A percentile compares a stretch with the other conserved stretches of the same genome.
These are phyloP conservation scores for Triticum turgidum DNA, from an alignment of 176 grass and related monocot species.

Conservation along the genomic window DNA sequence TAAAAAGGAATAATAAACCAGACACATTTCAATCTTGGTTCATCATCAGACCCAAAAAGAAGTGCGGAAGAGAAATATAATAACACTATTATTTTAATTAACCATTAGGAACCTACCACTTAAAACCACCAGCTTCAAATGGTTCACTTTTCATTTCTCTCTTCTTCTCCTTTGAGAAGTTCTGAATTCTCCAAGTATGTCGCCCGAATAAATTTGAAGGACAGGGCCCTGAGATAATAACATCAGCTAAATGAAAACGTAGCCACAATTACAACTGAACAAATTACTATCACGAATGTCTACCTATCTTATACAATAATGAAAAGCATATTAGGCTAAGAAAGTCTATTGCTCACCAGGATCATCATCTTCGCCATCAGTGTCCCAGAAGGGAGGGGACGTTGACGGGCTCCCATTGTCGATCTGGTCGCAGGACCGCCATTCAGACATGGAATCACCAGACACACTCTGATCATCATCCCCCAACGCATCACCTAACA, in stretches of 20 bases:
- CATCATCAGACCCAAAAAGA: slow-evolving; percentile 19
- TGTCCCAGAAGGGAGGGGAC: slow-evolving; percentile 73
- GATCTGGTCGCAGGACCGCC: slow-evolving; percentile 57
- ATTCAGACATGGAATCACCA: slow-evolving; percentile 48
- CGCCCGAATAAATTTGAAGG: slow-evolving; percentile 72
- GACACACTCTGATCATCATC: slow-evolving; percentile 30
- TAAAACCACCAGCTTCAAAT: slow-evolving; percentile 95
- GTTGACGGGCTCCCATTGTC: slow-evolving; percentile 78
- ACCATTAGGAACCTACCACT: slow-evolving; percentile 55
- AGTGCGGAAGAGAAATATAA: not conserved
- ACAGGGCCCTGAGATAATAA: slow-evolving; percentile 62
- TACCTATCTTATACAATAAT: not conserved
- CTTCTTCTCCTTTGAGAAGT: slow-evolving; percentile 87
- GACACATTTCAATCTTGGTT: slow-evolving; percentile 1
- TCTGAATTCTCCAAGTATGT: slow-evolving; percentile 91
- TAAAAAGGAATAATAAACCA: not conserved
- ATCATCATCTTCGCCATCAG: slow-evolving; percentile 61
- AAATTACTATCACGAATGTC: not conserved
- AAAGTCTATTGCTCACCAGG: slow-evolving; percentile 28
- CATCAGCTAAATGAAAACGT: slow-evolving; percentile 34
- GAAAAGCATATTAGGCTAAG: not conserved
- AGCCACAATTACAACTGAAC: slow-evolving; percentile 22
- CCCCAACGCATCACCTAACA: slow-evolving; percentile 40
- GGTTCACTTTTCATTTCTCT: slow-evolving; percentile 93
- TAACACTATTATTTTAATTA: slow-evolving; percentile 34